Conservation (phyloP, 2,329 filamentous ascomycete genomes). For the Penicillium psychrosexuale region DNA sequence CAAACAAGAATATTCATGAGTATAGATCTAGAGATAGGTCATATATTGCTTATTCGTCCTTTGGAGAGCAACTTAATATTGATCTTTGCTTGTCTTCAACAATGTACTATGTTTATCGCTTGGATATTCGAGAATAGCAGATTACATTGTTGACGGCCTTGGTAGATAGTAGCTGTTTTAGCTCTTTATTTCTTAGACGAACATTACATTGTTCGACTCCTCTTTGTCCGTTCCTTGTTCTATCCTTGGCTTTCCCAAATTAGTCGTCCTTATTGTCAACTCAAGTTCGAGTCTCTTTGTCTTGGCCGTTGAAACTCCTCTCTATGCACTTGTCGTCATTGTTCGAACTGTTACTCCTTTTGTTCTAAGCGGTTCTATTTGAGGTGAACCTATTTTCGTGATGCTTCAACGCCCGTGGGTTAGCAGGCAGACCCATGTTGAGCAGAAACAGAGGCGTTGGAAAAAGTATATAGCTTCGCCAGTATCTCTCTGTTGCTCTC, state of each 20-base stretch:
- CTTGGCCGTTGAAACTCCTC: not conserved
- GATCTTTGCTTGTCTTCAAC: not conserved
- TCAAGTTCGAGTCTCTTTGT: not conserved
- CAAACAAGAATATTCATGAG: not conserved
- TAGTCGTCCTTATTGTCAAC: not conserved
- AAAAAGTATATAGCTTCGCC: not conserved
- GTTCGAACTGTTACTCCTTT: not conserved
- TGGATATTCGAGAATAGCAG: not conserved
- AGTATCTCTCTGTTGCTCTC: not conserved
- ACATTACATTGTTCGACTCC: not conserved
- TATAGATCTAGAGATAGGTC: not conserved
- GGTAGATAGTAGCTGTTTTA: not conserved
- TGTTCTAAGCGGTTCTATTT: not conserved
- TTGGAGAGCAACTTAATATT: not conserved
- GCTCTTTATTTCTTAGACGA: not conserved
- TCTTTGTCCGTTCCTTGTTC: not conserved
- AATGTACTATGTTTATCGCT: not conserved
- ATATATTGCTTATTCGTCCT: not conserved
- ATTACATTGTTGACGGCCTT: not conserved
- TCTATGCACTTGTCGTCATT: not conserved
- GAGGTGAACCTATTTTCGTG: not conserved
- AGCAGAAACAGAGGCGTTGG: not conserved
- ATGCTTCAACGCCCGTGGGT: not conserved
- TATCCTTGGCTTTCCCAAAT: not conserved
- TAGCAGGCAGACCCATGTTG: not conserved